Base-by-base conservation (phyloP, 345 rosid genomes). In the Draba incana region DNA sequence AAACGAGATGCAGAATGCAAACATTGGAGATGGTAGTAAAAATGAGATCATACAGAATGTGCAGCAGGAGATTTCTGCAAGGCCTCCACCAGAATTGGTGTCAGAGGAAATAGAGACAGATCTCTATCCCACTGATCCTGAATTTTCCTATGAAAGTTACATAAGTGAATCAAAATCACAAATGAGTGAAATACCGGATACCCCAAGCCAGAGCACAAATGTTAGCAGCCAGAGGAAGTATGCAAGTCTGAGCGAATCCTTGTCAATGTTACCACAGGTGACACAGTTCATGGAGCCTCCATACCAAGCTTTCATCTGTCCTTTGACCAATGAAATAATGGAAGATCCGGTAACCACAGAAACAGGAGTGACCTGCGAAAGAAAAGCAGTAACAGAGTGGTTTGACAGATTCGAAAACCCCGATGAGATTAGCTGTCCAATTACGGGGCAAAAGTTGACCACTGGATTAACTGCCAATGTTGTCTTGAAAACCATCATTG, bases 331-430 rank as follows among this genome's bases (percentile, higher is more conserved):
- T 81, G 81, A 85, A 50, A 48, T 90, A 52, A 92, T 92, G 98
- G 86, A 83, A 20, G 97, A 92, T 79, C 98, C 98, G 13, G 97
- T 92, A 38, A 88, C 90, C 65, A 49, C 82, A 37, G 84, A 88
- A 70, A 90, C 82, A 48, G 97, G 96, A 72, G 80, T 83, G 38
- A 92, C 98, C 11, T 92, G 76, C 71, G 98, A 92, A 56, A 82
- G 87, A 64, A 64, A 70, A 69, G 92, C 91, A 64, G 81, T 92
- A 53, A 60, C 64, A 12, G 75, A 83, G 43, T 92, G 96, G 97
- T 83, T 92, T 53, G 72, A 80, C 11, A 75, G 62, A 53, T 86
- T 66, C 16, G 62, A 57, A 49, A 62, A 79, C 63, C 50, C 80
- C 0, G 80, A 81, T 25, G 84, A 83, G 64, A 74, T 84, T 35